Evolutionary conservation across 139 green algal genomes (phyloP).

Genomic region (Volvox africanus): DNA sequence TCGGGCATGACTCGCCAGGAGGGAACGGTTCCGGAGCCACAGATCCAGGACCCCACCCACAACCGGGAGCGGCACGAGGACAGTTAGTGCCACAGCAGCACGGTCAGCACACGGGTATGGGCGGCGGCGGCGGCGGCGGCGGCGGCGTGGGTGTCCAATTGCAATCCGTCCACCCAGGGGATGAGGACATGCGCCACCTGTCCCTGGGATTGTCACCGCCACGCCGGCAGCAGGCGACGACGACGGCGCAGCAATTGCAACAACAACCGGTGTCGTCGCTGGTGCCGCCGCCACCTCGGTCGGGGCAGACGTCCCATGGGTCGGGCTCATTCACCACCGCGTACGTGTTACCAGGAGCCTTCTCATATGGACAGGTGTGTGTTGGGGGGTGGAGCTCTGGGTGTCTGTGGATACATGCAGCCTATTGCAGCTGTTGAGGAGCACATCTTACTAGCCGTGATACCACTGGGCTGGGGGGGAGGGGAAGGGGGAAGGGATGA

Average conservation of each 20-base stretch:
- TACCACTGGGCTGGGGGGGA: no score
- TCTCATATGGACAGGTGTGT: conserved; percentile 19
- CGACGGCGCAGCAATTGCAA: neutral
- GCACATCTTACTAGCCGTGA: no score
- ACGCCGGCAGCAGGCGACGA: neutral
- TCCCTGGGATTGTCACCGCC: neutral
- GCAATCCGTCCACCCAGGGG: neutral
- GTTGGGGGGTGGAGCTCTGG: no score
- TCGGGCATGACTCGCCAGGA: neutral
- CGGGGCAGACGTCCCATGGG: neutral
- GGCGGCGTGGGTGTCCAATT: no score
- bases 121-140: no score
- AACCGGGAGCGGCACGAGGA: neutral
- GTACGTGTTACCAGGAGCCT: neutral
- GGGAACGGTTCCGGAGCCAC: neutral
- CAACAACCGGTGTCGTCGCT: neutral
- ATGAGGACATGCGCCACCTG: neutral
- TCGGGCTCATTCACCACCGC: neutral
- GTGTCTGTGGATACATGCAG: no score
- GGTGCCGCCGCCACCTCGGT: no score
- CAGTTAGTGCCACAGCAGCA: neutral
- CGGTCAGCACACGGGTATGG: neutral
- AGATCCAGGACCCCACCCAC: neutral
- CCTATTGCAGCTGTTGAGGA: no score
- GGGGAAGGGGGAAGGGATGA: no score